Evolutionary conservation across 2,329 filamentous ascomycete species (phyloP).

Genomic region (Ampelomyces quisqualis): DNA sequence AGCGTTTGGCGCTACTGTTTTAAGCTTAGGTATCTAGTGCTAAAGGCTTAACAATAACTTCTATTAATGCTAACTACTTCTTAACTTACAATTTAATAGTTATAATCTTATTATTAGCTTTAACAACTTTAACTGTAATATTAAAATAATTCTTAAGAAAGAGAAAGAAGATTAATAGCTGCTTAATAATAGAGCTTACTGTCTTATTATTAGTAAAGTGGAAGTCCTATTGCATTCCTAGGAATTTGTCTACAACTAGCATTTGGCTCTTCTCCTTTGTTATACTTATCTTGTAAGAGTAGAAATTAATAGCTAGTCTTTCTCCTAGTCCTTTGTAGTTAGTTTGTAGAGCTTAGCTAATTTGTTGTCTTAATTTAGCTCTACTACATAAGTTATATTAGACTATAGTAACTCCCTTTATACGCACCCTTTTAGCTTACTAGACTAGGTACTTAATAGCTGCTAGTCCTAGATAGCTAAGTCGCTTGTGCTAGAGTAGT

Average conservation of each 20-base stretch:
- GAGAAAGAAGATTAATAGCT: neutral
- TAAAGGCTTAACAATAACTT: constrained; percentile 8
- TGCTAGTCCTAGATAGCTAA: neutral
- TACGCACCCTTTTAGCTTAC: neutral
- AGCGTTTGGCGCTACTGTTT: no score
- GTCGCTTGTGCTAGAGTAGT: constrained; percentile 1
- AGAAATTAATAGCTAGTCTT: neutral
- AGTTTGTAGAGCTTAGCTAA: neutral
- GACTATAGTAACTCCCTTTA: neutral
- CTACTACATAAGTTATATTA: neutral
- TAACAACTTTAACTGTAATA: constrained; percentile 8
- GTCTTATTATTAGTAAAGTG: neutral
- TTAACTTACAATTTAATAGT: constrained; percentile 2
- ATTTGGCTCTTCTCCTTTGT: constrained; percentile 2
- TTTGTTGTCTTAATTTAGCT: neutral
- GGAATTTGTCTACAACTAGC: neutral
- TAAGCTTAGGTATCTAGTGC: constrained; percentile 11
- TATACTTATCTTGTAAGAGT: neutral
- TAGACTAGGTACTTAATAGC: constrained; percentile 2
- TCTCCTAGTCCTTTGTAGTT: neutral
- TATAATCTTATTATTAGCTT: no score
- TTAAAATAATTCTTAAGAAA: constrained; percentile 3
- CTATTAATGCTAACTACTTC: neutral
- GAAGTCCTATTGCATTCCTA: neutral
- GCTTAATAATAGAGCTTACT: constrained; percentile 3